Evolutionary conservation across 164 flowering plant species (phyloP), one percentile per base, ranked within the genome.

Genomic region (Chimonanthus praecox): DNA sequence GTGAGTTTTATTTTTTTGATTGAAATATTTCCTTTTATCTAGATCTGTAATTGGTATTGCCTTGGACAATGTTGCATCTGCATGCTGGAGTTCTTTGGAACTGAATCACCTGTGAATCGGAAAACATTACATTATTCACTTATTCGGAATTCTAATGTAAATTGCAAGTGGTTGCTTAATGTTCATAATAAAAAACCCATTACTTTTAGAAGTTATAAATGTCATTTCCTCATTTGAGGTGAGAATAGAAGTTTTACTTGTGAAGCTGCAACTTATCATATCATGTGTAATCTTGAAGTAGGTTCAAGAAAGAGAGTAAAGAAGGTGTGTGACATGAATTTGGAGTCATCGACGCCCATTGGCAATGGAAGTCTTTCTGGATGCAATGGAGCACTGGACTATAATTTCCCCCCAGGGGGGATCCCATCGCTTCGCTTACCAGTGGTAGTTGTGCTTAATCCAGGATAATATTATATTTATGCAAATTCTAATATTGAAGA

Each of bases 301-400:
- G 89, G 87, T 86, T 68, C 89, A 86, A 77, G 87, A 86, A 86
- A 84, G 81, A 86, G 83, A 76, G 77, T 83, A 70, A 86, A 84
- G 82, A 86, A 83, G 75, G 76, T 86, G 18, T 78, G 76, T 70
- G 83, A 83, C 7, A 74, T 84, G 87, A 86, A 86, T 72, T 1
- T 83, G 71, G 82, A 76, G n/a, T 64, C 81, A 49, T 75, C 82
- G 11, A 73, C 67, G 48, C 47, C 74, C n/a, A 44, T 44, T 43
- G 70, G 68, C 58, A 83, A 77, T 76, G 79, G 87, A 68, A 64
- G 72, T 50, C 16, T 77, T 74, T 58, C 73, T 63, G 68, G 85
- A 11, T 50, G 20, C 20, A 20, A 46, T 47, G 71, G 71, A 67
- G 71, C 45, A 10, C 8, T 58, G 60, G 80, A 83, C 73, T 77